Base-by-base conservation (phyloP, 148 eudicot genomes). In the Chenopodium quinoa region DNA sequence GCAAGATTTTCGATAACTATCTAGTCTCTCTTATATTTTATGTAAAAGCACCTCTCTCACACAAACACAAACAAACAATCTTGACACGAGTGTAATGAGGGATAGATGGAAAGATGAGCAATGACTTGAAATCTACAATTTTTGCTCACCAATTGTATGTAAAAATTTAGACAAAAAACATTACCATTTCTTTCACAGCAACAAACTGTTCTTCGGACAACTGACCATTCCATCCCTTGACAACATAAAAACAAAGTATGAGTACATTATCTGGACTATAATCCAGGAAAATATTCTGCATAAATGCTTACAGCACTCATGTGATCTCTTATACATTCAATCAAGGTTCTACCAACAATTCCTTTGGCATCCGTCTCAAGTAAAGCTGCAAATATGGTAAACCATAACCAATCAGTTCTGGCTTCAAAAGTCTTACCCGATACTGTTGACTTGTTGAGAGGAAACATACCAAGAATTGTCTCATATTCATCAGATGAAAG, bases 311-410 rank as follows among this genome's bases (percentile, higher is more conserved):
- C 97, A 52, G 90, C 86, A 84, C 86, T 92, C 86, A 95, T 90
- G 80, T 95, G 97, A 83, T 95, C 98, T 79, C 93, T 90, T 81
- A 93, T 95, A 79, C 98, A 92, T 86, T 92, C 97, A 81, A 95
- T 92, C 84, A 95, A 93, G 64, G 96, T 94, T 87, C 96, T 93
- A 19, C 95, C 97, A 54, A 94, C 97, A 79, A 90, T 91, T 74
- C 98, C 98, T 85, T 95, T 93, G 66, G 98, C 93, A 88, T 95
- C 98, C 54, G 95, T 90, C 86, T 95, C 98, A 52, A 95, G 91
- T 80, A 95, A 85, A 89, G 97, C 98, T 94, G 95, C 89, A 87
- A 80, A 68, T n/a, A 23, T 44, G 60, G 67, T 29, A 87, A 72
- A 81, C 19, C 73, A 48, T 48, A 9, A 12, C 47, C 10, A 60